phyloP scores from a whole-genome alignment of 2,329 filamentous ascomycete genomes.

The Cladophialophora bantiana region DNA sequence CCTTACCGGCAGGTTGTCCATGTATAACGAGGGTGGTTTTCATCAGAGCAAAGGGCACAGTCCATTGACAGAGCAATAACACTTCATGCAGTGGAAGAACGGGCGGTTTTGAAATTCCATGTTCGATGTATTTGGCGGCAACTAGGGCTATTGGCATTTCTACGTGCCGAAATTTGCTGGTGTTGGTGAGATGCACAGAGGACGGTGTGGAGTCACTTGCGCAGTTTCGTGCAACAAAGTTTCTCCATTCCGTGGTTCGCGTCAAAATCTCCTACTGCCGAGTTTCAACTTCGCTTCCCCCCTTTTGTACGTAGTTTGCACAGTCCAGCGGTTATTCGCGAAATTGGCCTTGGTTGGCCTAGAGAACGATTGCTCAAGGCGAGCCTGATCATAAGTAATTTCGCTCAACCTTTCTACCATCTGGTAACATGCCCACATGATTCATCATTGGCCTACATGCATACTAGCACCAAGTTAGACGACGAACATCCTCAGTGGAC shows the following conservation, averaged over 20 bases:
- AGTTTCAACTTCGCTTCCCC: not conserved
- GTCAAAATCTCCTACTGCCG: not conserved
- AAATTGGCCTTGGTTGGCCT: not conserved
- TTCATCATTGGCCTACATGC: not conserved
- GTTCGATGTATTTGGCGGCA: too few species aligned
- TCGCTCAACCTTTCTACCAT: conserved; percentile 1
- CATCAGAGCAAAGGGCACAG: too few species aligned
- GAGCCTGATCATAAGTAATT: not conserved
- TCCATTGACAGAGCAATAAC: too few species aligned
- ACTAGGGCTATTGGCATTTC: too few species aligned
- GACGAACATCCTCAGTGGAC: not conserved
- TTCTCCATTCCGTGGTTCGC: not conserved
- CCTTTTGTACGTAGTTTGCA: not conserved
- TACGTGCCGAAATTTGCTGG: too few species aligned
- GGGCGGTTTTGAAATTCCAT: too few species aligned
- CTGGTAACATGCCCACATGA: not conserved
- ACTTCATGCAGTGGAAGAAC: too few species aligned
- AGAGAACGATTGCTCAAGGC: not conserved
- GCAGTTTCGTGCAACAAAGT: not conserved
- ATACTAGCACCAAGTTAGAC: not conserved
- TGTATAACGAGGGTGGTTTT: too few species aligned
- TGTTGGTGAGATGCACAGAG: too few species aligned
- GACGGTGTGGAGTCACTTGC: too few species aligned
- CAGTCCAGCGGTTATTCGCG: not conserved
- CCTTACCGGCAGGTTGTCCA: too few species aligned